Percentiles rank a stretch among this genome's conserved stretches.
phyloP scores from a whole-genome alignment of 176 grass and related monocot genomes.

The Bothriochloa decipiens region DNA sequence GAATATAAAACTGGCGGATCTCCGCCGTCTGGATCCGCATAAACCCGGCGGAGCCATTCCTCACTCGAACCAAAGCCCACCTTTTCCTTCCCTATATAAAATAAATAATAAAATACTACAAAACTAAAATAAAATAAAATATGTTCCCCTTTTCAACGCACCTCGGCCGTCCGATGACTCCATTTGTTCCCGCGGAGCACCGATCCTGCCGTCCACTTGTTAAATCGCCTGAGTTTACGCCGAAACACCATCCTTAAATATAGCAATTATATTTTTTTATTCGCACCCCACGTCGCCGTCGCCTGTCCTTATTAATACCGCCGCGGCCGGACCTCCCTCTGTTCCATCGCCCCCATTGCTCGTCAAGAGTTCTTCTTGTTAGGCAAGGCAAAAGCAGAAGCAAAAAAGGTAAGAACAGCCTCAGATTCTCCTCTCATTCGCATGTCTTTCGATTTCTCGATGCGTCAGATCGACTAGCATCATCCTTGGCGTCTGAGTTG shows the following conservation, averaged over 20 bases:
- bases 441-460: not conserved
- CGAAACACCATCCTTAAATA: not conserved
- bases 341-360: not conserved
- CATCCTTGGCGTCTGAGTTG: not conserved
- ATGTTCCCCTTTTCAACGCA: not conserved
- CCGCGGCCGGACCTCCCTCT: not conserved
- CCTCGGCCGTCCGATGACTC: slow-evolving; percentile 22
- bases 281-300: not conserved
- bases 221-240: not conserved
- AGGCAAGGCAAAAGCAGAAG: slow-evolving; percentile 37
- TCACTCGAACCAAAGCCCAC: not conserved
- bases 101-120: not conserved
- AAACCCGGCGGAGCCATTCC: slow-evolving; percentile 10
- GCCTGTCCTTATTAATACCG: slow-evolving; percentile 38
- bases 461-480: not conserved
- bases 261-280: not conserved
- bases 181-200: no score
- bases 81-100: not conserved
- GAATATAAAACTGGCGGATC: not conserved
- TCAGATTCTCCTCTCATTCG: not conserved
- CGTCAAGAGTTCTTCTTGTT: not conserved
- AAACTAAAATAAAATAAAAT: not conserved
- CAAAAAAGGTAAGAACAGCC: slow-evolving; percentile 27
- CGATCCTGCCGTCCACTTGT: slow-evolving; percentile 16
- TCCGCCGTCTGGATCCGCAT: slow-evolving; percentile 8